Conservation (phyloP, 768 basidiomycete species). For the Coprinopsis sp. region DNA sequence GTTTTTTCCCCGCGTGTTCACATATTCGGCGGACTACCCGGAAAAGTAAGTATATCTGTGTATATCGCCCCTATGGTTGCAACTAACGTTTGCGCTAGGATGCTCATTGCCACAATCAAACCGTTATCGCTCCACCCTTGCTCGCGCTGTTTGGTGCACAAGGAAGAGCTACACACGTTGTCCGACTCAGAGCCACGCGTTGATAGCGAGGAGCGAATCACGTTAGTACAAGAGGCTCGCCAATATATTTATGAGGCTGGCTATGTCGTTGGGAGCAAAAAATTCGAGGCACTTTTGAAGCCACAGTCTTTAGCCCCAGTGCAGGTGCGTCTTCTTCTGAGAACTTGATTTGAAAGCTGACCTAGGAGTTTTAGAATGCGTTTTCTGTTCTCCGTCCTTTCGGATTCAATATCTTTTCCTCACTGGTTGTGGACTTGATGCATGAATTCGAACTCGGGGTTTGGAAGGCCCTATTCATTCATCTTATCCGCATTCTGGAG, state of each 20-base stretch:
- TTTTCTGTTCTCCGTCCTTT: neutral
- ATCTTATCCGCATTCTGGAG: conserved; percentile 29
- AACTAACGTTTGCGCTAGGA: neutral
- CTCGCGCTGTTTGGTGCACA: neutral
- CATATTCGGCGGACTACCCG: neutral
- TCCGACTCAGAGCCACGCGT: neutral
- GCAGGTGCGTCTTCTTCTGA: neutral
- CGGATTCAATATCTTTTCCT: neutral
- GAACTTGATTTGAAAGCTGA: neutral
- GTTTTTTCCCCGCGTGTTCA: neutral
- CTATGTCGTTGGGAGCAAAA: neutral
- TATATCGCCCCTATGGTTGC: neutral
- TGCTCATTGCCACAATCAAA: neutral
- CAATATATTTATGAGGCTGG: neutral
- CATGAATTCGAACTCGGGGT: conserved; percentile 18
- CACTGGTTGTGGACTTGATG: neutral
- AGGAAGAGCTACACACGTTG: neutral
- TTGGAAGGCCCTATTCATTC: conserved; percentile 31
- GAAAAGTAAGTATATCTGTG: neutral
- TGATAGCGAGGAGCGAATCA: neutral
- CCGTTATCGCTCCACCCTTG: neutral
- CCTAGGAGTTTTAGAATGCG: neutral
- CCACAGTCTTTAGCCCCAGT: too few relatives aligned
- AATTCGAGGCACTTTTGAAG: neutral
- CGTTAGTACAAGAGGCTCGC: neutral